Conservation (phyloP, 495 filamentous ascomycete species). For the Bathelium albidoporum region DNA sequence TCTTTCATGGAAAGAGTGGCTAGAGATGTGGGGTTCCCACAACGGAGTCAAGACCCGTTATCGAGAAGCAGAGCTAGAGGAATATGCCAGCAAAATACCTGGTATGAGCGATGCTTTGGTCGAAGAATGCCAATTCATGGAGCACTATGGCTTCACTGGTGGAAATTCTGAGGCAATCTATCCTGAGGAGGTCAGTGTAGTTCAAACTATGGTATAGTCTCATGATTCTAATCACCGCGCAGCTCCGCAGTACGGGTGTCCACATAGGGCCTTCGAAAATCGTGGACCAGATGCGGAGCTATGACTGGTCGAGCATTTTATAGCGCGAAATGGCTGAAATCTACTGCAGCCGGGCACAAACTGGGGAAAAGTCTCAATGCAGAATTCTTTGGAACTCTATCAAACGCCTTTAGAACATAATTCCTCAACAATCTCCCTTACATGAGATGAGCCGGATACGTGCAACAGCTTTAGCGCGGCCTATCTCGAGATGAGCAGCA, state of each 20-base stretch:
- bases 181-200: not conserved
- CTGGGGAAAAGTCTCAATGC: too few species aligned
- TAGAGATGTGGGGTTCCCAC: not conserved
- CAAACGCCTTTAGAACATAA: too few species aligned
- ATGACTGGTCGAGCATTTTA: not conserved
- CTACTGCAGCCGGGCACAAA: too few species aligned
- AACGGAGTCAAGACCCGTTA: not conserved
- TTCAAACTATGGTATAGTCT: not conserved
- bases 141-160: not conserved
- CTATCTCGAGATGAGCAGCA: too few species aligned
- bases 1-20: not conserved
- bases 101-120: not conserved
- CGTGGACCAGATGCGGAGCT: not conserved
- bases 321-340: too few species aligned
- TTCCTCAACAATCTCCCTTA: too few species aligned
- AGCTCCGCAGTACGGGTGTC: not conserved
- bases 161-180: not conserved
- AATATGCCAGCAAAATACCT: not conserved
- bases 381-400: too few species aligned
- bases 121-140: constrained; percentile 1
- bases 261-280: not conserved
- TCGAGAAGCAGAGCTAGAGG: not conserved
- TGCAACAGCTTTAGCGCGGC: too few species aligned
- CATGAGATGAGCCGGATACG: too few species aligned
- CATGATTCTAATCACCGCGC: not conserved